Conservation (phyloP, 306 rosid species). For the Inga laurina region DNA sequence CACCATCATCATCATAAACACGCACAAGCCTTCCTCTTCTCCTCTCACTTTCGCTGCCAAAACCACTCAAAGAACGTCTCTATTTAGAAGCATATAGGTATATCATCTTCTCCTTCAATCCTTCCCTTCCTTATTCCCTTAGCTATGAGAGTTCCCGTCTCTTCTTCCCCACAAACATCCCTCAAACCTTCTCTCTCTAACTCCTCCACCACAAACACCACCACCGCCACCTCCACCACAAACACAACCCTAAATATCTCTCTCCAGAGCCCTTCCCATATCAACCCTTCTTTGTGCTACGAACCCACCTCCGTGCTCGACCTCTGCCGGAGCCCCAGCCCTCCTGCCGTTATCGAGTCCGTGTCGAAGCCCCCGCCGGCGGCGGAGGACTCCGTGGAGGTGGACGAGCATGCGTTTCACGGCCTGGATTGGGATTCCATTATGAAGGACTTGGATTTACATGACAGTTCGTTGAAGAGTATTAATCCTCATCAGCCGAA, state of each 20-base stretch:
- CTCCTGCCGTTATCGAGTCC: conserved; percentile 27
- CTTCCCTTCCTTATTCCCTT: background rate
- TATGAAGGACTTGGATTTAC: conserved; percentile 73
- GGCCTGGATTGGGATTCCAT: conserved; percentile 84
- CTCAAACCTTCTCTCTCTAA: conserved; percentile 29
- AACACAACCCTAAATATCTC: conserved; percentile 11
- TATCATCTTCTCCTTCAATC: conserved; percentile 20
- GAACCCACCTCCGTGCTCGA: conserved; percentile 92
- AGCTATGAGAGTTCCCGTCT: conserved; percentile 82
- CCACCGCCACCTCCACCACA: background rate
- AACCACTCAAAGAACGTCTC: conserved; percentile 19
- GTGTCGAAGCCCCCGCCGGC: conserved; percentile 32
- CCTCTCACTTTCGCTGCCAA: conserved; percentile 33
- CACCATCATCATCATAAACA: conserved; percentile 39
- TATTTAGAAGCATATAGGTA: conserved; percentile 35
- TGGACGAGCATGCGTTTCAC: conserved; percentile 73
- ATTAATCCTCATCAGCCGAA: conserved; percentile 13
- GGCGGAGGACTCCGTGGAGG: conserved; percentile 38
- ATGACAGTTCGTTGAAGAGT: conserved; percentile 52
- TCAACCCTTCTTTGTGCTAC: conserved; percentile 37
- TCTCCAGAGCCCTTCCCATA: background rate
- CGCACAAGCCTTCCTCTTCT: conserved; percentile 51
- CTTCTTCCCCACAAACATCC: conserved; percentile 41
- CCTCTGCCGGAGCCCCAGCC: conserved; percentile 82
- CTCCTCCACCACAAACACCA: background rate